A percentile compares a stretch with the other conserved stretches of the same genome.
Evolutionary conservation across 108 stramenopile genomes (phyloP).

Genomic region (Skeletonema tropicum): DNA sequence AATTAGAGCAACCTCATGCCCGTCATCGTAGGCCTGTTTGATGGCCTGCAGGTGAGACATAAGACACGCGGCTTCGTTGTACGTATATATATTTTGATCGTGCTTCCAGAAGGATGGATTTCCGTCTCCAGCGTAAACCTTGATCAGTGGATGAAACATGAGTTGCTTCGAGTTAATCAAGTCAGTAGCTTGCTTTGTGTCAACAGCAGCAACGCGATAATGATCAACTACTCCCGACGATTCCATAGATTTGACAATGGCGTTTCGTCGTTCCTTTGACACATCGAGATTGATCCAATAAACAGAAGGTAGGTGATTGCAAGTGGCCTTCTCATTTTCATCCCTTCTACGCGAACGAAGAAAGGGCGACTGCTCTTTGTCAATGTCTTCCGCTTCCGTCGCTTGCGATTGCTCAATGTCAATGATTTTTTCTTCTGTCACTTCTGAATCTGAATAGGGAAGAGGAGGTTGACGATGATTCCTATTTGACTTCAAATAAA

Average conservation of each 20-base stretch:
- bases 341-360: too few relatives aligned
- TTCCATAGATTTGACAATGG: neutral
- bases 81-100: neutral
- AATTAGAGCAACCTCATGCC: constrained; percentile 1
- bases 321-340: neutral
- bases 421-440: too few relatives aligned
- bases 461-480: too few relatives aligned
- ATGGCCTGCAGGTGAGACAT: constrained; percentile 15
- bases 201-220: neutral
- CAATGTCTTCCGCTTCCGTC: too few relatives aligned
- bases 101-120: neutral
- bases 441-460: too few relatives aligned
- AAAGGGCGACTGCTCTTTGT: too few relatives aligned
- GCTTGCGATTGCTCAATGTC: too few relatives aligned
- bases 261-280: neutral
- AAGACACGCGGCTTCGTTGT: neutral
- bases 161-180: neutral
- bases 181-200: neutral
- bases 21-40: constrained; percentile 3
- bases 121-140: neutral
- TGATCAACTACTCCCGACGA: neutral
- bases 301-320: neutral
- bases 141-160: neutral
- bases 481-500: too few relatives aligned
- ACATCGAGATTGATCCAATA: neutral